phyloP scores from a whole-genome alignment of 2,329 filamentous ascomycete genomes.

The Penicillium hesseltinei region DNA sequence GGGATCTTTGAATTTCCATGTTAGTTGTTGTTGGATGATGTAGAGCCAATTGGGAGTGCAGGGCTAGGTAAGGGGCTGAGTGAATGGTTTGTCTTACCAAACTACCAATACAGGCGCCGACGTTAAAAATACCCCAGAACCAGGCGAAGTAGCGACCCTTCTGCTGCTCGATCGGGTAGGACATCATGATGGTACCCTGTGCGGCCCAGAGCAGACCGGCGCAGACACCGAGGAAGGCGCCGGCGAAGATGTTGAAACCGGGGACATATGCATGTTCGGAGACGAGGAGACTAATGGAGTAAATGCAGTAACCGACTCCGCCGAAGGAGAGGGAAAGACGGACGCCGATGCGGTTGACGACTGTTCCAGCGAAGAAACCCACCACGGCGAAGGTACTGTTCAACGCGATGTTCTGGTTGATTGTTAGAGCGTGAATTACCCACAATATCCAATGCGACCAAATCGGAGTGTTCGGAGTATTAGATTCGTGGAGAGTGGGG shows the following conservation, averaged over 20 bases:
- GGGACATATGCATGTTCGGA: slow-evolving; percentile 47
- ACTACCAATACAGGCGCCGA: slow-evolving; percentile 80
- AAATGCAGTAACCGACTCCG: slow-evolving; percentile 46
- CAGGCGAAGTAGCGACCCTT: slow-evolving; percentile 85
- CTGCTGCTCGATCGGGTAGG: slow-evolving; percentile 72
- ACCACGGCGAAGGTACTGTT: slow-evolving; percentile 68
- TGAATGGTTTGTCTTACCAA: slow-evolving; percentile 54
- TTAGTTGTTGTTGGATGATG: not conserved
- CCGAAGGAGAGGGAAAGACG: slow-evolving; percentile 42
- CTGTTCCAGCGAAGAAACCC: slow-evolving; percentile 57
- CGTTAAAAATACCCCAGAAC: slow-evolving; percentile 94
- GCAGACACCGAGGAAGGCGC: slow-evolving; percentile 48
- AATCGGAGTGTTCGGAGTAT: not conserved
- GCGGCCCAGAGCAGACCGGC: slow-evolving; percentile 50
- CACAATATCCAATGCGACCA: not conserved
- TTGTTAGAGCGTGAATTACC: not conserved
- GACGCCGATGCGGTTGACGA: slow-evolving; percentile 44
- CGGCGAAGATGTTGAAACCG: slow-evolving; percentile 49
- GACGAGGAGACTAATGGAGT: slow-evolving; percentile 37
- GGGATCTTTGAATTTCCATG: slow-evolving; percentile 33
- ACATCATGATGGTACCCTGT: slow-evolving; percentile 60
- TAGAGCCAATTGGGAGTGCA: not conserved
- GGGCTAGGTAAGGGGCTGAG: not conserved
- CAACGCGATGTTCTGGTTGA: slow-evolving; percentile 57
- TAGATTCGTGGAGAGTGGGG: not conserved